Percentiles rank a stretch among this genome's conserved stretches.
Evolutionary conservation across 2,329 filamentous ascomycete species (phyloP).

Genomic region (Diaporthe velutina): DNA sequence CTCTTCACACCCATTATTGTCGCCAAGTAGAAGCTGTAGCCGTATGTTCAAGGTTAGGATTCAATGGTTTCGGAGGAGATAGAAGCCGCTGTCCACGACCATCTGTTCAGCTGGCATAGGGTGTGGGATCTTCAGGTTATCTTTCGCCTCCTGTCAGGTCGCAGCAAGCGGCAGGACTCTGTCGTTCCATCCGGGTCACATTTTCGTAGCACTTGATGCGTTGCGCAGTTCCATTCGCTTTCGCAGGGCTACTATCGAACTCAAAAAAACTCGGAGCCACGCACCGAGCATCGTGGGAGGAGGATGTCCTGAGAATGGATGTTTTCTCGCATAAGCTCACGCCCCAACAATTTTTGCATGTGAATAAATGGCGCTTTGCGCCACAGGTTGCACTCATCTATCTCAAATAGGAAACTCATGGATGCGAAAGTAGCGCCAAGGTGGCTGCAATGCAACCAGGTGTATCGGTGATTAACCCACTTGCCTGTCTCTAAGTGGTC

Average conservation of each 20-base stretch:
- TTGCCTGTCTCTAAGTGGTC: neutral
- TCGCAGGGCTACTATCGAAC: neutral
- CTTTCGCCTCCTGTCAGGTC: no score
- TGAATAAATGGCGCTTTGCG: neutral
- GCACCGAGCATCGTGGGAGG: neutral
- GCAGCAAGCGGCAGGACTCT: neutral
- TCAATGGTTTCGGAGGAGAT: neutral
- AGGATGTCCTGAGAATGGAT: neutral
- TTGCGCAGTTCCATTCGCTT: neutral
- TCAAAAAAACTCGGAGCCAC: neutral
- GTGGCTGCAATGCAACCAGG: slow-evolving; percentile 19
- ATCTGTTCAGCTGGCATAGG: neutral
- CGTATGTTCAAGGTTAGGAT: no score
- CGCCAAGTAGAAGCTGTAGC: neutral
- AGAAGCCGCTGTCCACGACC: neutral
- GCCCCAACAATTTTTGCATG: slow-evolving; percentile 10
- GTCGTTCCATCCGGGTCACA: no score
- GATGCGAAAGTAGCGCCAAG: neutral
- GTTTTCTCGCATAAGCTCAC: neutral
- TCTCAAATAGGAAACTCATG: neutral
- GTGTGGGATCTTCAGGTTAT: neutral
- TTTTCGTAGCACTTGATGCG: neutral
- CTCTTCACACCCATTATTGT: neutral
- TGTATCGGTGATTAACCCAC: neutral
- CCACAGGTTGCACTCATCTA: neutral